Evolutionary conservation across 345 rosid genomes (phyloP).

Genomic region (Geranium brycei): DNA sequence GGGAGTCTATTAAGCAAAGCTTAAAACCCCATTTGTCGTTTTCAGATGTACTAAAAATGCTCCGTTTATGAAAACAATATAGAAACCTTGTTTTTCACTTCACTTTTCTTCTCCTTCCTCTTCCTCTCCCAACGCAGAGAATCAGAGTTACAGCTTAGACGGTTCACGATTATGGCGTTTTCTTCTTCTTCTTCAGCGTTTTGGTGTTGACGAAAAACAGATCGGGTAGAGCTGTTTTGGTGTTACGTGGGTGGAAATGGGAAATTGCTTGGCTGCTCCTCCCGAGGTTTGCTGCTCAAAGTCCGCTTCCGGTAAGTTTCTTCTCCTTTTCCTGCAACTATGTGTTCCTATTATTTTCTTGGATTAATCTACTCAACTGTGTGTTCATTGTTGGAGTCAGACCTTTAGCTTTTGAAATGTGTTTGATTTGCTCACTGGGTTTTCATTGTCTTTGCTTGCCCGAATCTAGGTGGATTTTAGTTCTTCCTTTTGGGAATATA

Average conservation of each 20-base stretch:
- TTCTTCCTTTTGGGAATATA: too few relatives aligned
- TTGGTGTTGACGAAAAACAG: neutral
- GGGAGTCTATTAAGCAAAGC: too few relatives aligned
- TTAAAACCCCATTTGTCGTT: neutral
- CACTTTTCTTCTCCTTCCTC: neutral
- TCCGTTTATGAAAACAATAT: neutral
- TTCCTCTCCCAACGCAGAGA: neutral
- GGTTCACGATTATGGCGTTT: neutral
- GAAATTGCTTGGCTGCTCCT: neutral
- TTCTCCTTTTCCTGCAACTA: neutral
- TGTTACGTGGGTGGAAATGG: neutral
- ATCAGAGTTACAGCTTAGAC: neutral
- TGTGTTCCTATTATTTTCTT: neutral
- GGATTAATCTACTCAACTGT: neutral
- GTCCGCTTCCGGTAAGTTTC: neutral
- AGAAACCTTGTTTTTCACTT: neutral
- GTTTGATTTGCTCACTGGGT: neutral
- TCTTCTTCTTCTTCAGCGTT: neutral
- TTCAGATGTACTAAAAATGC: neutral
- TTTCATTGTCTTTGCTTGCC: neutral
- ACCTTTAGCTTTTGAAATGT: neutral
- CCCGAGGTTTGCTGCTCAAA: neutral
- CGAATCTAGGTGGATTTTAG: neutral
- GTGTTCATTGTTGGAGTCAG: neutral
- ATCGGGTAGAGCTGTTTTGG: neutral